phyloP scores from a whole-genome alignment of 768 basidiomycete genomes.

The Tylopilus rubrobrunneus region DNA sequence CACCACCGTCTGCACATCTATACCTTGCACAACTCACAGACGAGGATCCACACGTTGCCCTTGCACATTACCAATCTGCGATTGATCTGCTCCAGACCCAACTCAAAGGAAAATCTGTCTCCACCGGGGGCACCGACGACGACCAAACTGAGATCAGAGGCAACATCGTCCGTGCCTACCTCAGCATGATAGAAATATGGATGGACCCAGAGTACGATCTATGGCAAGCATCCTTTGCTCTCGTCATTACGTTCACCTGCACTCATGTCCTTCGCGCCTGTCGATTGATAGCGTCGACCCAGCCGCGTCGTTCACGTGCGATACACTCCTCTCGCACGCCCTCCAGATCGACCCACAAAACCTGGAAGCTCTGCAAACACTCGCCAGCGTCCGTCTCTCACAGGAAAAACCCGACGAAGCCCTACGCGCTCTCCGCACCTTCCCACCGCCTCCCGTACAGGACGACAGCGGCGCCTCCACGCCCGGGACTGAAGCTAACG shows the following conservation, averaged over 20 bases:
- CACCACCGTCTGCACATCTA: conserved; percentile 75
- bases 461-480: neutral
- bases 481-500: neutral
- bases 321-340: conserved; percentile 69
- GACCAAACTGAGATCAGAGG: conserved; percentile 51
- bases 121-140: conserved; percentile 30
- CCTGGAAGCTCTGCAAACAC: conserved; percentile 70
- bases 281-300: conserved; percentile 66
- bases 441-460: conserved; percentile 15
- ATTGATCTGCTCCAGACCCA: conserved; percentile 64
- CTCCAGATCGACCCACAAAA: conserved; percentile 71
- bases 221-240: conserved; percentile 49
- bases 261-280: neutral
- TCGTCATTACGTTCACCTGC: neutral
- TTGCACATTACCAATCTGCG: conserved; percentile 78
- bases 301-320: conserved; percentile 78
- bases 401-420: conserved; percentile 85
- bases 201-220: conserved; percentile 89
- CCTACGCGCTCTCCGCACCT: conserved; percentile 32
- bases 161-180: conserved; percentile 73
- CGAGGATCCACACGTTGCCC: conserved; percentile 66
- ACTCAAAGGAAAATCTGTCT: conserved; percentile 70
- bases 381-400: conserved; percentile 87
- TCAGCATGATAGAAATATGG: conserved; percentile 94
- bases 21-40: conserved; percentile 87